phyloP scores from a whole-genome alignment of 2,329 filamentous ascomycete species.

The Akanthomyces muscarius region DNA sequence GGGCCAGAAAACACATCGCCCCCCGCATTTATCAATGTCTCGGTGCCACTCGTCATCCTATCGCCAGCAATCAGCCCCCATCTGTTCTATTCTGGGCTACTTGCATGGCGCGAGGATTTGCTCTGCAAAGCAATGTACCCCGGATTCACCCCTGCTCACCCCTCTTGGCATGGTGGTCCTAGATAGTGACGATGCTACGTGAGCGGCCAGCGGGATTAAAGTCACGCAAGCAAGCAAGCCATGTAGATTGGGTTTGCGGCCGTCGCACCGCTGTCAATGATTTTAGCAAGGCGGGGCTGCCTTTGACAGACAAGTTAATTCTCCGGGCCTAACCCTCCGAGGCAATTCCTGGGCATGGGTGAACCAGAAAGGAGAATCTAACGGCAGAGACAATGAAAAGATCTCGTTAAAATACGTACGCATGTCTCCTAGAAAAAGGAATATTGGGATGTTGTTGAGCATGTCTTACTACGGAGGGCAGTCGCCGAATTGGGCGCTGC shows the following conservation, averaged over 20 bases:
- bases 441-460: neutral
- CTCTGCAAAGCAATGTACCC: neutral
- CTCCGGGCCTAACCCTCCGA: neutral
- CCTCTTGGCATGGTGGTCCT: neutral
- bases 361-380: neutral
- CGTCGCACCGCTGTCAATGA: neutral
- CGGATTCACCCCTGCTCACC: neutral
- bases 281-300: neutral
- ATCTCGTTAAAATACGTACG: too few species aligned
- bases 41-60: neutral
- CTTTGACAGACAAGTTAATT: neutral
- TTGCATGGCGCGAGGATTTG: neutral
- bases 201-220: neutral
- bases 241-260: neutral
- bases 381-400: too few species aligned
- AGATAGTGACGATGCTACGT: neutral
- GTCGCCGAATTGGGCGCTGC: neutral
- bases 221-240: too few species aligned
- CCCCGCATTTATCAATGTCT: neutral
- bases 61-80: neutral
- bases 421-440: too few species aligned
- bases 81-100: neutral
- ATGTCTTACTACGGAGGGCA: neutral
- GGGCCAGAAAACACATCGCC: neutral
- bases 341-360: neutral